Base-by-base conservation (phyloP, 495 filamentous ascomycete species). In the Annulohypoxylon moriforme region DNA sequence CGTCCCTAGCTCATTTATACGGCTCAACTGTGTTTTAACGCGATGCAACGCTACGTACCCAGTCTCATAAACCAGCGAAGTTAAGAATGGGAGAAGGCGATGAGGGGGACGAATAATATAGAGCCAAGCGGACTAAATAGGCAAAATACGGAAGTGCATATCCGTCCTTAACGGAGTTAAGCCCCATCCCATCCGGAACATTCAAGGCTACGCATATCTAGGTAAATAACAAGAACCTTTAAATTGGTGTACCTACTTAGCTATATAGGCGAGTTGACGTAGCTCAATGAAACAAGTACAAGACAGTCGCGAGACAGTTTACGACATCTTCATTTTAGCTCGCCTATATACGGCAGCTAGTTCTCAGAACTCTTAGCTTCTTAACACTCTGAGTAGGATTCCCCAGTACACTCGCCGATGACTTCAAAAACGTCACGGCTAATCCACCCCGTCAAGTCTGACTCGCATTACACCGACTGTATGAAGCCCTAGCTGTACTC, bases 281-380 rank as follows among this genome's bases (percentile, higher is more conserved):
- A 52, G 49, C 38, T 47, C 7, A 24, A 65, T 34, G 13, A 18
- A 25, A 25, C 40, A 56, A 29, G 27, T 60, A 29, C 49, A 36
- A 64, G 27, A 13, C 1, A 56, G 22, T 5, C 38, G 14, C 16
- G 13, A 24, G 42, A 52, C 2, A 36, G 14, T 29, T 62, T 67
- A 36, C 44, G 42, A 67, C 31, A 66, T 68, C 71, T 62, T 53
- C 44, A 56, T 49, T 66, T 67, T 36, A 55, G 50, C 57, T 61
- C 57, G 66, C 66, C 65, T 69, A 73, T 73, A 73, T 69, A 69
- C 65, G 62, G 66, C 49, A 69, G 58, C 40, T 42, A 63, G 56
- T 61, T 69, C 42, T 52, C 42, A 53, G 36, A 64, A 55, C 64
- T 73, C 66, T 69, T 18, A 47, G 40, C 44, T 38, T 46, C 63